Base-by-base conservation (phyloP, 2,329 filamentous ascomycete genomes). In the Beauveria rudraprayagi region DNA sequence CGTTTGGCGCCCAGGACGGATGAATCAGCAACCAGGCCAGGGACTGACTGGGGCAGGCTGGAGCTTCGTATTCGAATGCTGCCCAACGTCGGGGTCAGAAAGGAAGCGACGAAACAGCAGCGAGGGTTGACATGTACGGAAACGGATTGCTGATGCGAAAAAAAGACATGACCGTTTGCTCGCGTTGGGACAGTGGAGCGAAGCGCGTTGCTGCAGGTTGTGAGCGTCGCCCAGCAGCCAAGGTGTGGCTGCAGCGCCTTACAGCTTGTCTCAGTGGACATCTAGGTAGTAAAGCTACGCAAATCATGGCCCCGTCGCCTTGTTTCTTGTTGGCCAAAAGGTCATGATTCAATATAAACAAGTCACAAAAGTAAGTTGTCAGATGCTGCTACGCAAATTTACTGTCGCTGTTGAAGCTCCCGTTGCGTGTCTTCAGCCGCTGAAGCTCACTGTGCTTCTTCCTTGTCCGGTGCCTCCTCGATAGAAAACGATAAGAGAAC, bases 401-500 rank as follows among this genome's bases (percentile, higher is more conserved):
- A 34, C 30, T 5, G 10, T 34, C 30, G 3, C 11, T 4, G 1
- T 22, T 47, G 44, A 5, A 47, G 11, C 10, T 10, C 19, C 19
- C 40, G 14, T 14, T 24, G 11, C 11, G 30, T 4, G 30, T 11
- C 30, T 34, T 34, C 10, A 34, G 10, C 30, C 4, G 30, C 30
- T 34, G 30, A 34, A 34, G 30, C 30, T 34, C 16, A 41, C 30
- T 30, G 10, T 11, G 30, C 30, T 30, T 30, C 30, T 30, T 10
- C 30, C 10, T 3, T 10, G 30, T 30, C 3, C 22, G 22, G 30
- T 30, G 30, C 30, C 30, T 30, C 30, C 30, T 10, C 47, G 46
- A 43, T 59, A 59, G 30, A 44, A 44, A 17, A n/a, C 48, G 47
- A 52, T 52, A 59, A 53, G 37, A 43, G 56, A 53, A 40, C 46